These are phyloP conservation scores for Microbotryum violaceum DNA, from an alignment of 1,284 basidiomycete species.

Conservation along the genomic window DNA sequence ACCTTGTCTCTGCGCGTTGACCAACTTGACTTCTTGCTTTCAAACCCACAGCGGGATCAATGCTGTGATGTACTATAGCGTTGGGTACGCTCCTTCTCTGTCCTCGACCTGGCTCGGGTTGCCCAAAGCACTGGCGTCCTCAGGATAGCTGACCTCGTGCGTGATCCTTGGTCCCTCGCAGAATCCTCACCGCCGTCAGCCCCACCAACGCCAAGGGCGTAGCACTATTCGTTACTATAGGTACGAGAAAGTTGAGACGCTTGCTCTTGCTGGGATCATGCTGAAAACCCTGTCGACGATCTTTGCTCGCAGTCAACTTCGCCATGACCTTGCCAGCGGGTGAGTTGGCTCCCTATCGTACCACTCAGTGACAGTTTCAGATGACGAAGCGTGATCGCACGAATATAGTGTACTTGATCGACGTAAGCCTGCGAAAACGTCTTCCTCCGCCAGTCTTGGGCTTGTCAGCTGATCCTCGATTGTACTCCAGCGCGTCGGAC, in stretches of 20 bases:
- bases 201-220: slow-evolving; percentile 27
- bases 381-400: too few species aligned
- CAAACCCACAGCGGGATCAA: slow-evolving; percentile 11
- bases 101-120: too few species aligned
- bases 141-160: not conserved
- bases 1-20: not conserved
- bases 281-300: slow-evolving; percentile 28
- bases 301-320: slow-evolving; percentile 27
- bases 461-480: not conserved
- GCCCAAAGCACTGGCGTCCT: too few species aligned
- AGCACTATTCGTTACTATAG: slow-evolving; percentile 25
- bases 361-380: too few species aligned
- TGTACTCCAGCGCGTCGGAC: slow-evolving; percentile 35
- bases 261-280: slow-evolving; percentile 5
- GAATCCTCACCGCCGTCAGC: slow-evolving; percentile 33
- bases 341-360: too few species aligned
- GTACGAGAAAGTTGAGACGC: not conserved
- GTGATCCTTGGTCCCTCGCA: not conserved
- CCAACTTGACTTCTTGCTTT: not conserved
- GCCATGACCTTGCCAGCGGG: slow-evolving; percentile 41
- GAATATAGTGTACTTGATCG: slow-evolving; percentile 37
- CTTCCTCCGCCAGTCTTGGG: not conserved
- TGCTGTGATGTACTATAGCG: slow-evolving; percentile 19
- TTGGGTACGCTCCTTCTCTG: not conserved
- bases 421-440: slow-evolving; percentile 10